Conservation (phyloP, 2,329 filamentous ascomycete species). For the Beauveria medogensis region DNA sequence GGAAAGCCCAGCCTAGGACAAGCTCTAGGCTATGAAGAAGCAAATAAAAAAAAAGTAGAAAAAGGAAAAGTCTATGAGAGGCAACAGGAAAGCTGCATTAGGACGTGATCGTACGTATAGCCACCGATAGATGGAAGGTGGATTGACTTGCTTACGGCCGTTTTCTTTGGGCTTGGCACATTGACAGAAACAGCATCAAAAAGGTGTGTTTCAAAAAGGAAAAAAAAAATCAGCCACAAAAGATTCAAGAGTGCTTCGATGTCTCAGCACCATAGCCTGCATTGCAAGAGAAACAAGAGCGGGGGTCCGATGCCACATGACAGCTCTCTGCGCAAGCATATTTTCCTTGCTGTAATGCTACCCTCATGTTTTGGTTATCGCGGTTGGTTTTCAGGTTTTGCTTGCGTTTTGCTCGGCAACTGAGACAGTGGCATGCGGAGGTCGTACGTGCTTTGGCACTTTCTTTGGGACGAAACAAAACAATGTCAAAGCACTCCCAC, state of each 20-base stretch:
- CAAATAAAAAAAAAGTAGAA: background rate
- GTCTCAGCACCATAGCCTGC: background rate
- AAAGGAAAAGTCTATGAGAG: background rate
- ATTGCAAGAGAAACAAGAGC: background rate
- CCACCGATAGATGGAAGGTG: background rate
- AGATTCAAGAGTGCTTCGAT: background rate
- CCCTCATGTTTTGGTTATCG: background rate
- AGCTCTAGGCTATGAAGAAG: background rate
- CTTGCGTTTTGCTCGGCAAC: background rate
- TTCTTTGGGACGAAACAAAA: slow-evolving; percentile 2
- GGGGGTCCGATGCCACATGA: background rate
- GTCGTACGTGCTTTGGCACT: background rate
- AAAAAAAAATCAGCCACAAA: background rate
- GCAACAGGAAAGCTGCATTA: background rate
- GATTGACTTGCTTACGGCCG: background rate
- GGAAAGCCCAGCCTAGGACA: no score
- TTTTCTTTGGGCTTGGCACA: background rate
- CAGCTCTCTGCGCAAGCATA: background rate
- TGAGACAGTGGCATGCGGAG: slow-evolving; percentile 6
- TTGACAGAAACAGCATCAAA: background rate
- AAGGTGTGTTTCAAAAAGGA: background rate
- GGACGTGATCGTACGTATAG: background rate
- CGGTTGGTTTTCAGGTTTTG: background rate
- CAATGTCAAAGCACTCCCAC: slow-evolving; percentile 5
- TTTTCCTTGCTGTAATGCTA: background rate